phyloP scores from a whole-genome alignment of 805 yeast species.

The Wickerhamiella azymoides region DNA sequence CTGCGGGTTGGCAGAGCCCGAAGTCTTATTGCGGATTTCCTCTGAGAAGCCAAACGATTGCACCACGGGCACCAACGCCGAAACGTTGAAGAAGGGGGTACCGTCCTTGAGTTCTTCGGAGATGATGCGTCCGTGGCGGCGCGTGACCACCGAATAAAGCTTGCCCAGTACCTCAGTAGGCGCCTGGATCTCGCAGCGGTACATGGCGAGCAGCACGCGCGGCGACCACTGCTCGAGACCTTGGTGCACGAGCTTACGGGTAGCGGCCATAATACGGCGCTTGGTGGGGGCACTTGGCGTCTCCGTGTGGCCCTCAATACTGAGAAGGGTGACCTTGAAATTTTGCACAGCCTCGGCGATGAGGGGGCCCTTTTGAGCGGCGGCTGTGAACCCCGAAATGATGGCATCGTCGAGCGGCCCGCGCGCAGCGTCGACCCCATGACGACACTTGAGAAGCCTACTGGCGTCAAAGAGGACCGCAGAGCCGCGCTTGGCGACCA shows the following conservation, averaged over 20 bases:
- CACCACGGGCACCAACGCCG: constrained; percentile 77
- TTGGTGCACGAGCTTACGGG: constrained; percentile 59
- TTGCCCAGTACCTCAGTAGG: constrained; percentile 88
- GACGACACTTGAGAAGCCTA: constrained; percentile 18
- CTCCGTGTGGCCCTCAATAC: constrained; percentile 16
- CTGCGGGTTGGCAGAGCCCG: constrained; percentile 97
- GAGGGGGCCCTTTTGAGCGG: constrained; percentile 74
- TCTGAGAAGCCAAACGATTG: constrained; percentile 96
- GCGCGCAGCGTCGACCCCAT: constrained; percentile 16
- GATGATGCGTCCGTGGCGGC: constrained; percentile 68
- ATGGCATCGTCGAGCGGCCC: constrained; percentile 45
- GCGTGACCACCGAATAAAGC: constrained; percentile 87
- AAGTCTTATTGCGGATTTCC: constrained; percentile 80
- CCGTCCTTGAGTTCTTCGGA: constrained; percentile 97
- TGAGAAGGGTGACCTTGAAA: constrained; percentile 25
- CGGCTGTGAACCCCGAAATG: constrained; percentile 72
- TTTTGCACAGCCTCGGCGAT: constrained; percentile 84
- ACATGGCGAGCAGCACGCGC: constrained; percentile 81
- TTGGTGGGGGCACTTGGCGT: constrained; percentile 22
- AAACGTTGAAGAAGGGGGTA: constrained; percentile 84
- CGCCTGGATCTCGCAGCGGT: constrained; percentile 89
- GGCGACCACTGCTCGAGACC: constrained; percentile 75
- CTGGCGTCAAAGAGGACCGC: constrained; percentile 53
- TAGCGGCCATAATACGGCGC: constrained; percentile 64
- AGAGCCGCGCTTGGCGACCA: not conserved